phyloP scores from a whole-genome alignment of 805 yeast species.

The Starmerella cellae region DNA sequence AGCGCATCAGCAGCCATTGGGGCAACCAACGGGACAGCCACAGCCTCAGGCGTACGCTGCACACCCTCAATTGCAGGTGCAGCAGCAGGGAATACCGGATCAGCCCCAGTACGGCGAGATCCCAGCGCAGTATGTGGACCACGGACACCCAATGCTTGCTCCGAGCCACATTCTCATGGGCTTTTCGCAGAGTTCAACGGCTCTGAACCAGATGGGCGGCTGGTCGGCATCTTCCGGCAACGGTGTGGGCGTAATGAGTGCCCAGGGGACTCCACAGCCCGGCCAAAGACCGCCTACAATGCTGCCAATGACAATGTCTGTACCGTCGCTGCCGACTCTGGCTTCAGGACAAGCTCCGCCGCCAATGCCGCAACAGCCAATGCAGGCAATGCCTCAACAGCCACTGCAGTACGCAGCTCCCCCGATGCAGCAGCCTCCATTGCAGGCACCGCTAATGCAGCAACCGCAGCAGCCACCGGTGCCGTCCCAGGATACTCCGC shows the following conservation, averaged over 20 bases:
- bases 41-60: neutral
- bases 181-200: neutral
- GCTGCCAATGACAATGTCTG: neutral
- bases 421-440: conserved; percentile 1
- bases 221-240: neutral
- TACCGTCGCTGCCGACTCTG: neutral
- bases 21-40: neutral
- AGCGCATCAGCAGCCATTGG: neutral
- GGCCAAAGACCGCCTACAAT: neutral
- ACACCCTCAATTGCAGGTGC: neutral
- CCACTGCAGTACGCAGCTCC: neutral
- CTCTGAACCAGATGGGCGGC: conserved; percentile 1
- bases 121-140: neutral
- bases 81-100: neutral
- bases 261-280: too few relatives aligned
- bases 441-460: conserved; percentile 11
- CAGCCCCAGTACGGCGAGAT: neutral
- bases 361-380: neutral
- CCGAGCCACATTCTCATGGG: conserved; percentile 6
- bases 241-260: too few relatives aligned
- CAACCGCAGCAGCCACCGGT: conserved; percentile 1
- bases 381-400: neutral
- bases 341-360: too few relatives aligned
- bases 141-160: neutral
- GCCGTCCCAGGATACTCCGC: neutral